Conservation (phyloP, 805 yeast genomes). For the Saccharomyces jurei region DNA sequence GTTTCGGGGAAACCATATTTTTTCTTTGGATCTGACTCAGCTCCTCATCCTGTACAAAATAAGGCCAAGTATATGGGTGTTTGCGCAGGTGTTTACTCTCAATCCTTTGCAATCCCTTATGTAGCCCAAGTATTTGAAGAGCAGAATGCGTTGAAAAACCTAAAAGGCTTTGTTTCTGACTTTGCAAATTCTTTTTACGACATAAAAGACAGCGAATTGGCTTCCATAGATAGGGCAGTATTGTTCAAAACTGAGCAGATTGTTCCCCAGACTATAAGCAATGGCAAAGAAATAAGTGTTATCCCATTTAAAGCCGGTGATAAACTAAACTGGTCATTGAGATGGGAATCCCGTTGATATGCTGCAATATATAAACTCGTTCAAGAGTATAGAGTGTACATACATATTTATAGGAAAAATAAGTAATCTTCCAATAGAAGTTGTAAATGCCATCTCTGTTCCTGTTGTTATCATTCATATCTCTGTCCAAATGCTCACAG, state of each 20-base stretch:
- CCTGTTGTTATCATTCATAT: constrained; percentile 1
- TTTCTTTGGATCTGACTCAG: constrained; percentile 96
- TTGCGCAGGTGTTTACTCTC: constrained; percentile 98
- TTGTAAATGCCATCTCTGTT: constrained; percentile 2
- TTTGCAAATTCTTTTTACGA: constrained; percentile 68
- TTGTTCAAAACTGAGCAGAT: constrained; percentile 45
- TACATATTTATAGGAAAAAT: background rate
- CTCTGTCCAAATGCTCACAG: background rate
- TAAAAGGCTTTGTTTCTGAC: constrained; percentile 68
- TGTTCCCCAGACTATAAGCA: constrained; percentile 53
- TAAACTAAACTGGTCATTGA: constrained; percentile 58
- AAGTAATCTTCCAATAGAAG: background rate
- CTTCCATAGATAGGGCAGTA: constrained; percentile 40
- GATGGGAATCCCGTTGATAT: constrained; percentile 44
- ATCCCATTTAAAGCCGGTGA: constrained; percentile 88
- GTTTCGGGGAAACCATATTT: constrained; percentile 86
- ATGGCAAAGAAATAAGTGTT: constrained; percentile 41
- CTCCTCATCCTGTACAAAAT: constrained; percentile 84
- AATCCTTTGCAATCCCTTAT: constrained; percentile 71
- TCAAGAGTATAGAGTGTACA: background rate
- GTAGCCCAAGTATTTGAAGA: constrained; percentile 79
- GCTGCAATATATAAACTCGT: background rate
- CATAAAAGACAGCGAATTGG: constrained; percentile 39
- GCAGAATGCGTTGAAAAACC: constrained; percentile 51
- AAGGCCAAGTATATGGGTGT: constrained; percentile 76